Evolutionary conservation across 805 yeast species (phyloP), one percentile per base, ranked within the genome.

Genomic region (Jamesozyma hellenica): DNA sequence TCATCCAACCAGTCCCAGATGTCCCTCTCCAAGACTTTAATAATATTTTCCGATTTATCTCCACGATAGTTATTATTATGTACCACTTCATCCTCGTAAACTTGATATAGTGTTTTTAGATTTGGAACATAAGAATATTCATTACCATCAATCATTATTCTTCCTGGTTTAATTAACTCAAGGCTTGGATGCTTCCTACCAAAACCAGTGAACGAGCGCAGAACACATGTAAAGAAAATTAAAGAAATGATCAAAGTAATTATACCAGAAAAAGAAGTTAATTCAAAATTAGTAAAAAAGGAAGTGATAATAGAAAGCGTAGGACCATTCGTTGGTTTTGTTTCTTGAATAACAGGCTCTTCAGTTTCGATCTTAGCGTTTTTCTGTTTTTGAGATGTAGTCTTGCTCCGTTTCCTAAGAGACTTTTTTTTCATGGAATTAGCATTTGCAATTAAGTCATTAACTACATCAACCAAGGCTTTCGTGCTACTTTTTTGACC

Each of bases 1-100:
- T 63, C 63, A 30, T 68, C 67, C 34, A 83, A 65, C 94, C 94
- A 83, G 33, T 74, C 69, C 92, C 92, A 83, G 32, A 83, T 54
- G 16, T 69, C 67, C n/a, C 69, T 65, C 58, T 83, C 86, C 42
- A 77, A 72, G 41, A 67, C 64, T 43, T 64, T 51, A 14, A 60
- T 49, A 45, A 61, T 41, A 43, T 63, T 51, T 7, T n/a, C 19
- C 6, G 29, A 23, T 14, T 27, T 35, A 38, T 34, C 51, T 39
- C 30, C 32, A 17, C 23, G 15, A 4, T 42, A 40, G 26, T 40
- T 43, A 1, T 34, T 38, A 15, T 18, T 37, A n/a, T 35, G 23
- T 37, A 47, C 50, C 35, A 55, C 42, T 32, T 55, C 56, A 26
- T 53, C 51, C 50, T 55, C 58, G 53, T 56, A 56, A 39, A 48